A percentile compares a stretch with the other conserved stretches of the same genome.
phyloP scores from a whole-genome alignment of 2,329 filamentous ascomycete genomes.

The Colletotrichum lentis region DNA sequence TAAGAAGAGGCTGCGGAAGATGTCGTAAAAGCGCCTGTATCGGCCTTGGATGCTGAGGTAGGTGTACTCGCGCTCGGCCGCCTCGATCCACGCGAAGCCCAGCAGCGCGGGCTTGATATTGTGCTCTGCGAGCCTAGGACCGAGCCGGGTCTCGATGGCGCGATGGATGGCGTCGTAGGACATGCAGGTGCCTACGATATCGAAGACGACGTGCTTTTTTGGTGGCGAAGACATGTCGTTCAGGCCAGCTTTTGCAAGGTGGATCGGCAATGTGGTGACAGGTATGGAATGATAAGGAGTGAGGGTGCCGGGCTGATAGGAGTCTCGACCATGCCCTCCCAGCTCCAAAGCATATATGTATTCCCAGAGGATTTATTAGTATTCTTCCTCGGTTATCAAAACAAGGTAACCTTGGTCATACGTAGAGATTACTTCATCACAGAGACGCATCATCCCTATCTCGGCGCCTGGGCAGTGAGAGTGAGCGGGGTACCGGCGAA shows the following conservation, averaged over 20 bases:
- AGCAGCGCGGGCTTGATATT: conserved; percentile 54
- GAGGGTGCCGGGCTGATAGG: too few species aligned
- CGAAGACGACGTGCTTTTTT: conserved; percentile 57
- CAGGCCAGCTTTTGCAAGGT: background rate
- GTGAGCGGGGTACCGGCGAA: conserved; percentile 11
- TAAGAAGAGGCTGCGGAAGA: conserved; percentile 59
- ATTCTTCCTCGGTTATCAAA: too few species aligned
- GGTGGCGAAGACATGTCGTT: conserved; percentile 16
- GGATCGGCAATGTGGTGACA: background rate
- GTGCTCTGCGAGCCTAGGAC: conserved; percentile 49
- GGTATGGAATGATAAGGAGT: too few species aligned
- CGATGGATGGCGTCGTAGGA: conserved; percentile 55
- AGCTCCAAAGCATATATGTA: conserved; percentile 1
- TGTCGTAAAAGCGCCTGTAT: conserved; percentile 53
- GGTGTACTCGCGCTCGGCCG: conserved; percentile 59
- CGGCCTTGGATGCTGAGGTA: conserved; percentile 55
- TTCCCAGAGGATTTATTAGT: background rate
- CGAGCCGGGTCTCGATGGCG: conserved; percentile 52
- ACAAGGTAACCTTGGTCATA: too few species aligned
- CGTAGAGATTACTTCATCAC: background rate
- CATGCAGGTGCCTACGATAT: conserved; percentile 62
- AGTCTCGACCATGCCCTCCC: background rate
- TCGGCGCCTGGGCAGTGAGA: conserved; percentile 7
- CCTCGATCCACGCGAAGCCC: conserved; percentile 57
- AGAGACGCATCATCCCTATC: conserved; percentile 9